Evolutionary conservation across 2,329 filamentous ascomycete species (phyloP), one percentile per base, ranked within the genome.

Genomic region (Cyphellophora attinorum): DNA sequence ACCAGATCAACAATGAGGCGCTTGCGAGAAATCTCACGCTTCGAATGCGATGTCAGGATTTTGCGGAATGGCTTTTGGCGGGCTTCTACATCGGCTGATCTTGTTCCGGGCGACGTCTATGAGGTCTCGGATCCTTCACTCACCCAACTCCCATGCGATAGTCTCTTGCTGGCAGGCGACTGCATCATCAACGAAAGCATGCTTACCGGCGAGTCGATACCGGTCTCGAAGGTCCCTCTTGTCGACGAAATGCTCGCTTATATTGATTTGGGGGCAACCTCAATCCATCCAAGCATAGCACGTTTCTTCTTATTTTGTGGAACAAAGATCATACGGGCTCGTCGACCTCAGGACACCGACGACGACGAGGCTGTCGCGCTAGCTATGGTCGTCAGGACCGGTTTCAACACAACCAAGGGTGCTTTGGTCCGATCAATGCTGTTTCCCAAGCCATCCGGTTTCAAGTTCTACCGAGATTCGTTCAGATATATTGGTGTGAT

Each of bases 151-250:
- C 91, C 91, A 1, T 91, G 85, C 51, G 91, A 98, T 57, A 93
- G 89, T 56, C 65, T 98, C 19, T 64, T 98, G 5, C 70, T 98
- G 0, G 85, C 84, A 34, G 93, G 91, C 27, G 93, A 98, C 59
- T 95, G 88, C 52, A 96, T 98, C 43, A 88, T 98, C 46, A 98
- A 98, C 52, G 91, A 98, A 61, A 96, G 91, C 61, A 98, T 98
- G 91, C 74, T 98, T 21, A 98, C 91, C 25, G 76, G 89, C 38
- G 91, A 98, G 65, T 96, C 91, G 27, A 88, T 98, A 4, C 93
- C 91, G 2, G 89, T 98, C 2, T 94, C 88, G 2, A 98, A 98
- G 59, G 69, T 79, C 2, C 88, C 91, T 2, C 79, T 85, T 3
- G 85, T 75, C 2, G 79, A 94, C 52, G 79, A 89, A 41, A 78